Base-by-base conservation (phyloP, 2,329 filamentous ascomycete genomes). In the Fusarium solani-melongenae region DNA sequence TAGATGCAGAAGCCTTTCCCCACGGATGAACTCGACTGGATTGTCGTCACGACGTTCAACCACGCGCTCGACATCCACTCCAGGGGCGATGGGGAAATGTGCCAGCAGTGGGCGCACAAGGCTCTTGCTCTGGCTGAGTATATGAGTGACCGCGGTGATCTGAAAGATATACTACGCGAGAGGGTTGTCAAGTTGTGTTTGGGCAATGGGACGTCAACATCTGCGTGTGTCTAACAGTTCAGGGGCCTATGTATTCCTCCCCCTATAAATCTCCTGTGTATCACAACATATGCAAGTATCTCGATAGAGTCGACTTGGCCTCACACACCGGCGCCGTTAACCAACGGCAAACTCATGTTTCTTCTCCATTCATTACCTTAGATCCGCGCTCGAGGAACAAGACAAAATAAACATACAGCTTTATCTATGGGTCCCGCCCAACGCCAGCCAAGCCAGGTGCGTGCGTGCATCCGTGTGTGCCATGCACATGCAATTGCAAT, bases 41-140 rank as follows among this genome's bases (percentile, higher is more conserved):
- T 96, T n/a, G 89, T 90, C 0, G 89, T 89, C 1, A 90, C 87
- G 7, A 84, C 89, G 0, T 94, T 93, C 80, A 95, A 95, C 74
- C 90, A 91, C 68, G 91, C 89, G 0, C 84, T 94, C 6, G 92
- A 95, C 76, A 85, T 89, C n/a, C 91, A 90, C 75, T 85, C 87
- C 14, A 83, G 82, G 1, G 85, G 86, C 2, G 86, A 92, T 27
- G 87, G 90, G 64, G 84, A 84, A 6, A 81, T 83, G 2, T 91
- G 90, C 56, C 88, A 85, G 70, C 79, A 81, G 38, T 95, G 93
- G 92, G 89, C 89, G 1, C 84, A 88, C 8, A 88, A 88, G 75
- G 90, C 92, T 6, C 84, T 94, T 62, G 86, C 86, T 14, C 77
- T 94, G 58, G 91, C 92, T 2, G 86, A 88, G 55, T 88, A 88